A percentile compares a stretch with the other conserved stretches of the same genome.
These are phyloP conservation scores for Gloeophyllum trabeum DNA, from an alignment of 768 basidiomycete genomes.

Conservation along the genomic window DNA sequence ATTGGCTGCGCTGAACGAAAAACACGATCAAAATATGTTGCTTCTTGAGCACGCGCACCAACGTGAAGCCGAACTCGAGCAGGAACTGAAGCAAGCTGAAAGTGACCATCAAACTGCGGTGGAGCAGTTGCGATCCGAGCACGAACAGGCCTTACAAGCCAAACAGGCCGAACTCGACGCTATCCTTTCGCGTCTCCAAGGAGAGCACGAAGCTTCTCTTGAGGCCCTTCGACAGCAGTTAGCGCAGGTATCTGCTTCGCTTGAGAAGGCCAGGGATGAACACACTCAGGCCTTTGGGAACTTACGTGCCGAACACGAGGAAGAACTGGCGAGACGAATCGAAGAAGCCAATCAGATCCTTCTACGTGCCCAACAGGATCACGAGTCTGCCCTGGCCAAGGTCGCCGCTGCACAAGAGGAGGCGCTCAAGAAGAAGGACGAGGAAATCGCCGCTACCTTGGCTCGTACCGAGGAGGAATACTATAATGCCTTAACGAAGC, in stretches of 20 bases:
- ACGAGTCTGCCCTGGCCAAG: constrained; percentile 39
- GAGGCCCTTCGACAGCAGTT: constrained; percentile 19
- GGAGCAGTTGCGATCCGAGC: constrained; percentile 31
- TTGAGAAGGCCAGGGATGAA: constrained; percentile 31
- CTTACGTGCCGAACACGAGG: constrained; percentile 27
- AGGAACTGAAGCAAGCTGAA: constrained; percentile 37
- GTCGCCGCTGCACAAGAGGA: constrained; percentile 42
- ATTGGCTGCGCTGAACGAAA: constrained; percentile 59
- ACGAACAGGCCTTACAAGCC: constrained; percentile 29
- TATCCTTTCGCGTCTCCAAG: constrained; percentile 33
- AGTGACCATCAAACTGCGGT: constrained; percentile 36
- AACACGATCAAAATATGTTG: constrained; percentile 40
- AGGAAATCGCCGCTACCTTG: constrained; percentile 41
- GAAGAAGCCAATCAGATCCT: constrained; percentile 44
- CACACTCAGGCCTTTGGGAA: constrained; percentile 52
- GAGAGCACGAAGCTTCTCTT: constrained; percentile 33
- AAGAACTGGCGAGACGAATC: constrained; percentile 34
- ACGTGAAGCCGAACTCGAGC: constrained; percentile 44
- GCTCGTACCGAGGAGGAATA: constrained; percentile 73
- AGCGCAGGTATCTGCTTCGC: constrained; percentile 15
- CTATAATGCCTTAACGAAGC: constrained; percentile 68
- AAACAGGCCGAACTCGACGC: constrained; percentile 31
- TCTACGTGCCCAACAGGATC: constrained; percentile 36
- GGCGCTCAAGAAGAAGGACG: constrained; percentile 47
- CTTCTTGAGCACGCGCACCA: constrained; percentile 43